Evolutionary conservation across 441 rosid species (phyloP).

Genomic region (Pelargonium fulgidum): DNA sequence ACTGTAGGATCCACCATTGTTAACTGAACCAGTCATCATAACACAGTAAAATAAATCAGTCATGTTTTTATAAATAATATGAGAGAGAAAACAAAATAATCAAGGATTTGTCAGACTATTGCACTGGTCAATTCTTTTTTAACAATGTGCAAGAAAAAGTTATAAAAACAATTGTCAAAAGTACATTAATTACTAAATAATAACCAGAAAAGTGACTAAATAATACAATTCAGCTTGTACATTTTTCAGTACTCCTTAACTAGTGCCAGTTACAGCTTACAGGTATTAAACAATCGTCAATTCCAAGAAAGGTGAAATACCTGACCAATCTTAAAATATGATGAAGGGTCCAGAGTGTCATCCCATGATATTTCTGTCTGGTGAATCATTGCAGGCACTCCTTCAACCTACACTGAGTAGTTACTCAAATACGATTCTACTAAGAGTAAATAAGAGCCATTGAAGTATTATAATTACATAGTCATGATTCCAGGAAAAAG

Average conservation of each 20-base stretch:
- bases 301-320: constrained; percentile 32
- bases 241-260: too few relatives aligned
- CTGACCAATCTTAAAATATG: constrained; percentile 82
- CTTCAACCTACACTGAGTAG: constrained; percentile 57
- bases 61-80: neutral
- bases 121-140: too few relatives aligned
- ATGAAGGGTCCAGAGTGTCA: constrained; percentile 77
- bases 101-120: neutral
- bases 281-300: neutral
- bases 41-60: neutral
- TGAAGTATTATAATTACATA: neutral
- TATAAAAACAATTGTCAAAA: too few relatives aligned
- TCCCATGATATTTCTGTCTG: constrained; percentile 93
- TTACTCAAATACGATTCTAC: constrained; percentile 5
- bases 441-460: neutral
- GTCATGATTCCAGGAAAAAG: neutral
- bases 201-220: too few relatives aligned
- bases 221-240: too few relatives aligned
- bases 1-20: constrained; percentile 9
- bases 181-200: too few relatives aligned
- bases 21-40: neutral
- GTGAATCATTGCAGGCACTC: constrained; percentile 80
- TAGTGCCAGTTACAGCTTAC: too few relatives aligned
- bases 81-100: neutral
- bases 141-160: too few relatives aligned